Percentiles rank a stretch among this genome's conserved stretches.
These are phyloP conservation scores for Guyanaporus albipodus DNA, from an alignment of 768 basidiomycete genomes.

Conservation along the genomic window DNA sequence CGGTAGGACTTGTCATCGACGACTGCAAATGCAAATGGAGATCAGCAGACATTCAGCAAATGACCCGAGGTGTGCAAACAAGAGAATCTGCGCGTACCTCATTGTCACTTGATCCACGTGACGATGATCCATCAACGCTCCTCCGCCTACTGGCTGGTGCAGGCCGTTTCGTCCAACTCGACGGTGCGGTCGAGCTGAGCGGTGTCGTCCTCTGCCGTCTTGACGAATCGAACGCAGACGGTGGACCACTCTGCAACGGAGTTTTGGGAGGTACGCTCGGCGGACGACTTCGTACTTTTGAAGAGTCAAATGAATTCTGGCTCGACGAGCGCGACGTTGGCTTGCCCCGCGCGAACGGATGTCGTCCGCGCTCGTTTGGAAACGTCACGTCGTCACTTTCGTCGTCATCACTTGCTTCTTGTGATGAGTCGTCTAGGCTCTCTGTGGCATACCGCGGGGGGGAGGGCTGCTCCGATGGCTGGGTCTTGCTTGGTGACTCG, in stretches of 20 bases:
- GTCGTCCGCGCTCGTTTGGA: constrained; percentile 39
- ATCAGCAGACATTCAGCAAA: constrained; percentile 7
- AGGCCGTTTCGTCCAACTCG: constrained; percentile 73
- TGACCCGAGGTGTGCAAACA: neutral
- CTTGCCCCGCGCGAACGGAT: constrained; percentile 19
- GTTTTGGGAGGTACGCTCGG: constrained; percentile 58
- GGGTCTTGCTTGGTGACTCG: constrained; percentile 23
- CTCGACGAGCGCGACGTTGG: constrained; percentile 54
- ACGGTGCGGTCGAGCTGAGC: constrained; percentile 54
- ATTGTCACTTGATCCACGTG: constrained; percentile 56
- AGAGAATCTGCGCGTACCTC: constrained; percentile 47
- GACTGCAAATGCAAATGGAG: constrained; percentile 27
- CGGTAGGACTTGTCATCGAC: constrained; percentile 35
- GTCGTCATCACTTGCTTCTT: constrained; percentile 33
- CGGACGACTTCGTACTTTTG: constrained; percentile 44
- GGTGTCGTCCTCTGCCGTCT: constrained; percentile 70
- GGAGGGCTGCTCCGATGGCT: constrained; percentile 7
- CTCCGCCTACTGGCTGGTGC: constrained; percentile 62
- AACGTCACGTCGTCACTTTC: constrained; percentile 34
- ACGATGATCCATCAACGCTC: constrained; percentile 61
- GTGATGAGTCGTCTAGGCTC: constrained; percentile 34
- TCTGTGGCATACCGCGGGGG: constrained; percentile 15
- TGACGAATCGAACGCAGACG: constrained; percentile 66
- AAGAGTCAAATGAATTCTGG: constrained; percentile 46
- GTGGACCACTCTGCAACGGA: constrained; percentile 35